These are phyloP conservation scores for Cyberlindnera bimundalis DNA, from an alignment of 805 yeast genomes.

Conservation along the genomic window DNA sequence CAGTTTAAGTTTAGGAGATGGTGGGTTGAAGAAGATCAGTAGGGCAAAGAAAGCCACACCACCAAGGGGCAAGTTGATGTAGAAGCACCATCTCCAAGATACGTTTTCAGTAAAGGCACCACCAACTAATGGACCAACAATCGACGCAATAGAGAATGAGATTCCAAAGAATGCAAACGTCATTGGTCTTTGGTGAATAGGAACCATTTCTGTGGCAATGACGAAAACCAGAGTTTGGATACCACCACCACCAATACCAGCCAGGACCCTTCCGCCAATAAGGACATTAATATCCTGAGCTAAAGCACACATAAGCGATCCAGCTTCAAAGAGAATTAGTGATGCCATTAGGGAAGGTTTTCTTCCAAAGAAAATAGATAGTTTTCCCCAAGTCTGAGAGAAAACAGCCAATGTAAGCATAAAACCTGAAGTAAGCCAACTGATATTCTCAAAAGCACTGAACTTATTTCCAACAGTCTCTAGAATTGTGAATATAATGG, in stretches of 20 bases:
- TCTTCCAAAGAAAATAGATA: slow-evolving; percentile 56
- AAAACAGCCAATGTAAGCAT: slow-evolving; percentile 51
- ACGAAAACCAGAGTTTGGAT: slow-evolving; percentile 55
- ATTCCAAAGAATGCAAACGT: slow-evolving; percentile 23
- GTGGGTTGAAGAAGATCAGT: slow-evolving; percentile 44
- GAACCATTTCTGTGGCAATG: slow-evolving; percentile 49
- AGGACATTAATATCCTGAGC: slow-evolving; percentile 54
- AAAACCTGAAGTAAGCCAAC: slow-evolving; percentile 59
- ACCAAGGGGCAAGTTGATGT: slow-evolving; percentile 63
- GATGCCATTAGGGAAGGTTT: slow-evolving; percentile 28
- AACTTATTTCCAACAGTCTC: slow-evolving; percentile 49
- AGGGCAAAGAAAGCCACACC: slow-evolving; percentile 44
- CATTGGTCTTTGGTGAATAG: slow-evolving; percentile 29
- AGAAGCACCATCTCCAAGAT: slow-evolving; percentile 71
- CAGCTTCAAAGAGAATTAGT: slow-evolving; percentile 48
- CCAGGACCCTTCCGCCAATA: slow-evolving; percentile 67
- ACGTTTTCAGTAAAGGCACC: slow-evolving; percentile 59
- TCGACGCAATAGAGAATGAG: slow-evolving; percentile 46
- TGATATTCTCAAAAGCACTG: slow-evolving; percentile 46
- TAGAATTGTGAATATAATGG: slow-evolving; percentile 52
- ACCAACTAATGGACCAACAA: slow-evolving; percentile 63
- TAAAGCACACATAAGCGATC: slow-evolving; percentile 57
- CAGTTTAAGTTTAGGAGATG: slow-evolving; percentile 38
- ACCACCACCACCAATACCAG: slow-evolving; percentile 73
- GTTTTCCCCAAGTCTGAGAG: slow-evolving; percentile 54